phyloP scores from a whole-genome alignment of 2,329 filamentous ascomycete species.

The Cryphonectria carpinicola region DNA sequence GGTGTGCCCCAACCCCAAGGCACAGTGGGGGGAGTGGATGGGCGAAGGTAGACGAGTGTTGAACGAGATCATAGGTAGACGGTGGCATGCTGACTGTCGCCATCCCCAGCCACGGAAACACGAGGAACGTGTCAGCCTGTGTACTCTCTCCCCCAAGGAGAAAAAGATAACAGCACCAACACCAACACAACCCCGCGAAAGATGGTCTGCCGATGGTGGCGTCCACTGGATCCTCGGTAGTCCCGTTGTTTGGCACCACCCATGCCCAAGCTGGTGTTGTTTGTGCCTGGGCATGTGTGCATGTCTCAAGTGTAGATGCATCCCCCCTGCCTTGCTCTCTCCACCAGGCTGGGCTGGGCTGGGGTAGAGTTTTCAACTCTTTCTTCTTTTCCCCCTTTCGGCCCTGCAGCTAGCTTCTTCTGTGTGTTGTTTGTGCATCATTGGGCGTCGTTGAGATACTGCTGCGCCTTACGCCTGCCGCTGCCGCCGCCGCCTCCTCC shows the following conservation, averaged over 20 bases:
- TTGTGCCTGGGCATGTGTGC: not conserved
- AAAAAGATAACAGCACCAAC: not conserved
- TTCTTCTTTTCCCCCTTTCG: not conserved
- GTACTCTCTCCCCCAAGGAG: not conserved
- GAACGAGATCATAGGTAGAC: not conserved
- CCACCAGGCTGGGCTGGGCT: slow-evolving; percentile 6
- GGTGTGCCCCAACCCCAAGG: not conserved
- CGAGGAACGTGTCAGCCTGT: slow-evolving; percentile 24
- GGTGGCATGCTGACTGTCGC: not conserved
- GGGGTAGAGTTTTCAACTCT: not conserved
- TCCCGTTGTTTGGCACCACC: slow-evolving; percentile 11
- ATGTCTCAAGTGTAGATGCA: slow-evolving; percentile 13
- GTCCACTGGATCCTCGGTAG: slow-evolving; percentile 21
- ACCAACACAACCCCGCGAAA: slow-evolving; percentile 5
- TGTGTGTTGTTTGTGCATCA: slow-evolving; percentile 25
- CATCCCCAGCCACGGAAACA: not conserved
- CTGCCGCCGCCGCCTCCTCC: not conserved
- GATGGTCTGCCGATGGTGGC: slow-evolving; percentile 19
- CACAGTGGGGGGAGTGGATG: slow-evolving; percentile 9
- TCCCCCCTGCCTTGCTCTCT: slow-evolving; percentile 2
- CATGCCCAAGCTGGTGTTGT: slow-evolving; percentile 1
- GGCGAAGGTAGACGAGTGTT: not conserved
- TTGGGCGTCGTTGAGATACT: slow-evolving; percentile 17
- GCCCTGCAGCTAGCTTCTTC: not conserved
- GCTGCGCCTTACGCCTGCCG: slow-evolving; percentile 3